Evolutionary conservation across 2,329 filamentous ascomycete species (phyloP), one percentile per base, ranked within the genome.

Genomic region (Penicillium sp.): DNA sequence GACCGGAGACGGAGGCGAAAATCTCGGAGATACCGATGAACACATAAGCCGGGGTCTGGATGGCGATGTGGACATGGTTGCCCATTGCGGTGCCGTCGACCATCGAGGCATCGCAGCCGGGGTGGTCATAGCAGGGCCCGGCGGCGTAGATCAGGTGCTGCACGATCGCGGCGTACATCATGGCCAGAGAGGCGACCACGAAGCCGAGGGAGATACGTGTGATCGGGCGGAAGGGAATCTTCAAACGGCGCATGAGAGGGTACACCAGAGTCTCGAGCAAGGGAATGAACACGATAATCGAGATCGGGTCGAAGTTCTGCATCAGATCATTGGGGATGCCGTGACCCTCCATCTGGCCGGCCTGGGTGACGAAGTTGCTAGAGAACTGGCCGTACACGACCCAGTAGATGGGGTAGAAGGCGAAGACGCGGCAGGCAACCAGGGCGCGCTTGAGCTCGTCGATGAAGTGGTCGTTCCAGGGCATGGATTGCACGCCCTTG

Each of bases 261-360:
- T 90, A 92, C 51, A 92, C 61, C 33, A 85, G n/a, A 25, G 76
- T 77, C 65, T 92, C 88, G 57, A 85, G 80, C 55, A 91, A 73
- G 2, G 87, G 87, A 44, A 90, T 87, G 70, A 91, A 81, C 64
- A 92, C 83, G 61, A 92, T 81, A 55, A 91, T 82, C 24, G 86
- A 82, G 57, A 92, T 82, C 5, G 88, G 87, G 69, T 91, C 86
- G 36, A 92, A 76, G 72, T 90, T 90, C 68, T 85, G 81, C 63
- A 92, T 81, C 51, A 91, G 74, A 66, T 92, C 88, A 75, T 92
- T 92, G 63, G 88, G 89, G 3, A 89, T 80, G 28, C 87, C 87
- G 64, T 87, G 77, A 2, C 86, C 81, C 47, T 80, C 63, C 87
- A 83, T 82, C 55, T 76, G 76, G n/a, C 72, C 74, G 46, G 79